phyloP scores from a whole-genome alignment of 2,329 filamentous ascomycete genomes.

The Aspergillus aculeatus region DNA sequence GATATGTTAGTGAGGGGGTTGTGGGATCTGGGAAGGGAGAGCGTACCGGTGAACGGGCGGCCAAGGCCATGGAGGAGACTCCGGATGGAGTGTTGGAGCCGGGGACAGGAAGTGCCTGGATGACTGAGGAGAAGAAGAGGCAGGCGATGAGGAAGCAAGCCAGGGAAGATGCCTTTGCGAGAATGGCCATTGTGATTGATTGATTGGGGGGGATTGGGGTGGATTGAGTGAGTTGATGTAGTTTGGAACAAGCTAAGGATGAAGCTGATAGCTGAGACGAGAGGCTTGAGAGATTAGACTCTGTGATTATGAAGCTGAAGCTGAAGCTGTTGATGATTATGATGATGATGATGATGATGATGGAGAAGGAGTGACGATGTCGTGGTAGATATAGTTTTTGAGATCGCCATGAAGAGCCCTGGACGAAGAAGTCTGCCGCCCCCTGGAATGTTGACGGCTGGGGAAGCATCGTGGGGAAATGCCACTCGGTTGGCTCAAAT shows the following conservation, averaged over 20 bases:
- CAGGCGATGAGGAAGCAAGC: conserved; percentile 7
- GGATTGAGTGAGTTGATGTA: neutral
- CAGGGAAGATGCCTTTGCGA: conserved; percentile 7
- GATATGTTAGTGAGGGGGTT: neutral
- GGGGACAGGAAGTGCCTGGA: conserved; percentile 6
- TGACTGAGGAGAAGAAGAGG: conserved; percentile 8
- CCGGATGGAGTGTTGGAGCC: neutral
- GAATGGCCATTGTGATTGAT: conserved; percentile 7
- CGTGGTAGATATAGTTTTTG: conserved; percentile 13
- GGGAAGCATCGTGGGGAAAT: conserved; percentile 3
- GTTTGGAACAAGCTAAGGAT: neutral
- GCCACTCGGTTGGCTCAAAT: neutral
- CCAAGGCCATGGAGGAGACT: neutral
- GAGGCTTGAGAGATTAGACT: neutral
- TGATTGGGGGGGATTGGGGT: neutral
- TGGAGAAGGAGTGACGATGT: neutral
- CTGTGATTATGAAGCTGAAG: neutral
- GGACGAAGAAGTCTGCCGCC: conserved; percentile 6
- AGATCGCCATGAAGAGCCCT: neutral
- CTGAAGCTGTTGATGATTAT: neutral
- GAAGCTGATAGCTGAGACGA: neutral
- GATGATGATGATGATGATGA: neutral
- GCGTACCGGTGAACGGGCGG: conserved; percentile 8
- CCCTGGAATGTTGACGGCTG: conserved; percentile 15
- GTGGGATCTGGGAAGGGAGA: neutral